Percentiles rank a stretch among this genome's conserved stretches.
Conservation (phyloP, 1,284 basidiomycete genomes). For the Puccinia novopanici region DNA sequence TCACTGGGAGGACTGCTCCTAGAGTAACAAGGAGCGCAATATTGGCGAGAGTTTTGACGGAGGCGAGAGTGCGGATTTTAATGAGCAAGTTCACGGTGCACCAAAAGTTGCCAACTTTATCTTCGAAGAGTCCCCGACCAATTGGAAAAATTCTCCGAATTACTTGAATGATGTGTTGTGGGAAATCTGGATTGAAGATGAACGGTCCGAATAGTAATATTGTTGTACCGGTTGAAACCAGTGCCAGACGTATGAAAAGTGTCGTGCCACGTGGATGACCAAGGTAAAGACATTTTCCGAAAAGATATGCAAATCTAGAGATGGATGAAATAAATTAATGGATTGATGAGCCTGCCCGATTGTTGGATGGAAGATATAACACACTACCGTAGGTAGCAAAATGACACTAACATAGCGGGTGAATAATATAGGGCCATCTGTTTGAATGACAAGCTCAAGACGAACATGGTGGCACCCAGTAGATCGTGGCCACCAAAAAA, state of each 20-base stretch:
- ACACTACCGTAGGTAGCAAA: neutral
- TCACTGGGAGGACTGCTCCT: conserved; percentile 58
- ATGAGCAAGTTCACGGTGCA: conserved; percentile 83
- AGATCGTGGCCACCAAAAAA: conserved; percentile 72
- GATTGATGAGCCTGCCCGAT: neutral
- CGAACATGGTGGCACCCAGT: conserved; percentile 76
- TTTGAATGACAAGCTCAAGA: conserved; percentile 82
- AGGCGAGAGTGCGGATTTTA: conserved; percentile 68
- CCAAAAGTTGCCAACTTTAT: conserved; percentile 95
- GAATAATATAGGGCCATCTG: conserved; percentile 95
- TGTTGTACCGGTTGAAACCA: conserved; percentile 65
- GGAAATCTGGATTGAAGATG: conserved; percentile 67
- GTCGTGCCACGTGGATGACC: conserved; percentile 67
- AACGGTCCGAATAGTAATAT: conserved; percentile 73
- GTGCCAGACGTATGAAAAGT: conserved; percentile 71
- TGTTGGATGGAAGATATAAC: neutral
- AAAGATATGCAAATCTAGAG: conserved; percentile 69
- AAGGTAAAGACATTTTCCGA: conserved; percentile 77
- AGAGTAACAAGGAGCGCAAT: conserved; percentile 60
- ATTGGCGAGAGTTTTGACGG: conserved; percentile 56
- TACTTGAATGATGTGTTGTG: conserved; percentile 65
- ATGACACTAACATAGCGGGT: conserved; percentile 67
- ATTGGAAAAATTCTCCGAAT: conserved; percentile 86
- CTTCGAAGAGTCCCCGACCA: conserved; percentile 84
- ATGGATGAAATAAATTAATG: neutral